Percentiles rank a stretch among this genome's conserved stretches.
Evolutionary conservation across 148 eudicot species (phyloP).

Genomic region (Nepenthes mirabilis): DNA sequence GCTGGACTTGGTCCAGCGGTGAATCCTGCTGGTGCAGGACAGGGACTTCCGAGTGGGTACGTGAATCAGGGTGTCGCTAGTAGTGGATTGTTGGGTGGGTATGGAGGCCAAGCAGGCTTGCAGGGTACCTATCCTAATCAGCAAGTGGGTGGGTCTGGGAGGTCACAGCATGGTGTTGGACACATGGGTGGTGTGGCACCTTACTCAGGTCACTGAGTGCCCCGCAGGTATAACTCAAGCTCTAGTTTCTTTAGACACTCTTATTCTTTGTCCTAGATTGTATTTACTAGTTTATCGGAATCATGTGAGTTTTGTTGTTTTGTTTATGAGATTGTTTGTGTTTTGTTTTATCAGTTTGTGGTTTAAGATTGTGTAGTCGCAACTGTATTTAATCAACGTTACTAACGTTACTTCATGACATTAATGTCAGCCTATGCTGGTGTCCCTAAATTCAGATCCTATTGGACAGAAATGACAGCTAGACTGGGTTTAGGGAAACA

Average conservation of each 20-base stretch:
- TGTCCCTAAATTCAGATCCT: too few species aligned
- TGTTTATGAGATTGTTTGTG: too few species aligned
- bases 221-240: slow-evolving; percentile 13
- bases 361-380: too few species aligned
- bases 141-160: slow-evolving; percentile 51
- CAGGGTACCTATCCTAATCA: slow-evolving; percentile 43
- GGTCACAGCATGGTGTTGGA: slow-evolving; percentile 46
- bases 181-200: slow-evolving; percentile 32
- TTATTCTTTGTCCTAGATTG: background rate
- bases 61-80: slow-evolving; percentile 16
- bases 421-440: too few species aligned
- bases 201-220: slow-evolving; percentile 58
- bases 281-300: background rate
- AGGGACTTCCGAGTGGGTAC: slow-evolving; percentile 22
- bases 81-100: slow-evolving; percentile 33
- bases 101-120: slow-evolving; percentile 37
- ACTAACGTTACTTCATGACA: too few species aligned
- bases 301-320: background rate
- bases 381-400: too few species aligned
- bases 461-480: too few species aligned
- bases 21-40: slow-evolving; percentile 5
- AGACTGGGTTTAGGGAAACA: too few species aligned
- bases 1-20: slow-evolving; percentile 27
- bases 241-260: background rate
- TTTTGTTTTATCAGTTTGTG: too few species aligned